Percentiles rank a stretch among this genome's conserved stretches.
Conservation (phyloP, 352 stramenopile genomes). For the Pythium folliculosum region DNA sequence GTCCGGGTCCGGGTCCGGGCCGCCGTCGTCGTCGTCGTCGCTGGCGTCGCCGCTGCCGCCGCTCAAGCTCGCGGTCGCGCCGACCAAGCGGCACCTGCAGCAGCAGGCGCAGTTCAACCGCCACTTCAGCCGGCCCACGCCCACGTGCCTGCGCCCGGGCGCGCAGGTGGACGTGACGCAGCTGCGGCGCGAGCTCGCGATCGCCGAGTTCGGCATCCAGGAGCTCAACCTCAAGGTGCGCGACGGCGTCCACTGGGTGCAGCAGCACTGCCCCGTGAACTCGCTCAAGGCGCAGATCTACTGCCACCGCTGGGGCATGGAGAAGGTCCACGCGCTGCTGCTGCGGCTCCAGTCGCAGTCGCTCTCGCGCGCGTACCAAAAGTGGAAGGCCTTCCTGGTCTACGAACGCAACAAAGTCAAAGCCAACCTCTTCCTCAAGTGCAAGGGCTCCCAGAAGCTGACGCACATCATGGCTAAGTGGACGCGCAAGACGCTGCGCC, state of each 20-base stretch:
- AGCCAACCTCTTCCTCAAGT: slow-evolving; percentile 82
- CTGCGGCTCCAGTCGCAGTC: slow-evolving; percentile 65
- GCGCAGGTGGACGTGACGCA: slow-evolving; percentile 51
- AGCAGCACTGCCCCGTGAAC: slow-evolving; percentile 79
- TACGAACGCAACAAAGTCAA: slow-evolving; percentile 81
- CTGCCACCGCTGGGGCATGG: slow-evolving; percentile 82
- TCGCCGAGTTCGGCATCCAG: slow-evolving; percentile 80
- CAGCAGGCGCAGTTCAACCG: slow-evolving; percentile 46
- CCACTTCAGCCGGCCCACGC: slow-evolving; percentile 52
- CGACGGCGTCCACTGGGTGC: slow-evolving; percentile 85
- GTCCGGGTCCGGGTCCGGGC: neutral
- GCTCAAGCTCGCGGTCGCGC: slow-evolving; percentile 51
- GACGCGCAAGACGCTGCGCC: slow-evolving; percentile 50
- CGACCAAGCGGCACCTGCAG: slow-evolving; percentile 50
- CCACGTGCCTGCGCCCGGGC: slow-evolving; percentile 56
- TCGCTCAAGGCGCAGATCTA: slow-evolving; percentile 84
- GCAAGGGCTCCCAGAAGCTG: slow-evolving; percentile 78
- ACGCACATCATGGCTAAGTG: slow-evolving; percentile 65
- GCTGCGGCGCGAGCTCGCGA: slow-evolving; percentile 71
- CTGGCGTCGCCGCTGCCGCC: slow-evolving; percentile 45
- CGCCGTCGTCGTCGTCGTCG: slow-evolving; percentile 10
- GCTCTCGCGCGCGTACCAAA: slow-evolving; percentile 63
- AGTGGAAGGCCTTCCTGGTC: slow-evolving; percentile 67
- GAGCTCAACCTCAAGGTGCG: slow-evolving; percentile 71
- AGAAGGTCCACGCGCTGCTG: slow-evolving; percentile 82